These are phyloP conservation scores for Narthecium ossifragum DNA, from an alignment of 106 monocot genomes.

Conservation along the genomic window DNA sequence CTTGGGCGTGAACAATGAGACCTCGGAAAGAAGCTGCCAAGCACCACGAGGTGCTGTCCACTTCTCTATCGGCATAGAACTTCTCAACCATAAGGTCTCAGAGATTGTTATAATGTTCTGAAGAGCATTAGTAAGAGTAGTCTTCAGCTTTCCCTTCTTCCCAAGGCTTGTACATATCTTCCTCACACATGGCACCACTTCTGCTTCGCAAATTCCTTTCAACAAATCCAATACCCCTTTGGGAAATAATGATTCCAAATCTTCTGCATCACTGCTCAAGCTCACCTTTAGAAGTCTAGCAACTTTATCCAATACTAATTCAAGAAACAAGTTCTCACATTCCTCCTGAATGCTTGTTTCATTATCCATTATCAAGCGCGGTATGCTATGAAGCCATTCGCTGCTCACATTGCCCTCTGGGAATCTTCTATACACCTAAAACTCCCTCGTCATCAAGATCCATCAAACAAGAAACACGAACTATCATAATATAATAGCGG, in stretches of 20 bases:
- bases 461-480: neutral
- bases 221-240: conserved; percentile 47
- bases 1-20: conserved; percentile 69
- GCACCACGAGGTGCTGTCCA: conserved; percentile 85
- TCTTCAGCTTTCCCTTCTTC: conserved; percentile 84
- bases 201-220: conserved; percentile 62
- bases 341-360: conserved; percentile 94
- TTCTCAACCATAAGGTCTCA: conserved; percentile 55
- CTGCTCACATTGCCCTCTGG: conserved; percentile 48
- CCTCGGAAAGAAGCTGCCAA: conserved; percentile 86
- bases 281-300: conserved; percentile 29
- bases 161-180: conserved; percentile 90
- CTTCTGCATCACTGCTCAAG: conserved; percentile 10
- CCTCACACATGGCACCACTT: conserved; percentile 60
- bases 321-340: conserved; percentile 92
- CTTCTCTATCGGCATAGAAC: conserved; percentile 51
- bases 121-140: conserved; percentile 53
- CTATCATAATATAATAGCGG: neutral
- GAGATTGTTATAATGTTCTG: conserved; percentile 77
- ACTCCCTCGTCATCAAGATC: conserved; percentile 3
- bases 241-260: conserved; percentile 47
- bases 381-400: conserved; percentile 89
- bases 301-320: conserved; percentile 75
- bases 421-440: conserved; percentile 67
- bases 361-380: conserved; percentile 73